Percentiles rank a stretch among this genome's conserved stretches.
These are phyloP conservation scores for Coix lacrymajobi DNA, from an alignment of 176 grass and related monocot genomes.

Conservation along the genomic window DNA sequence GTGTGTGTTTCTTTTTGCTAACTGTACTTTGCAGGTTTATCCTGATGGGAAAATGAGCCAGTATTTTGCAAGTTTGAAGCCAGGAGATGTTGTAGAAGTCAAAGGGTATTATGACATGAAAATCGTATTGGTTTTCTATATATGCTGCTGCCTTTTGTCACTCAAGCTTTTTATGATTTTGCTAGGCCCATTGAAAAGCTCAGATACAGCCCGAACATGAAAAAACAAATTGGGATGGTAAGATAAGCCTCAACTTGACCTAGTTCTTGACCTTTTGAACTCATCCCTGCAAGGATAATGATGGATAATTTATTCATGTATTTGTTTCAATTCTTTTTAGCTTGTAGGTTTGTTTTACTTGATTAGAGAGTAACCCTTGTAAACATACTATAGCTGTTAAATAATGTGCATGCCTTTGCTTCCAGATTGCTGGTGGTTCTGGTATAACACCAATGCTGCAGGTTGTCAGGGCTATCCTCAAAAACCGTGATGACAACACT, in stretches of 20 bases:
- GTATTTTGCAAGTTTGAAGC: conserved; percentile 80
- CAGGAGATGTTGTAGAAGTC: conserved; percentile 90
- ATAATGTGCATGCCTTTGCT: conserved; percentile 19
- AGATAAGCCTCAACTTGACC: conserved; percentile 9
- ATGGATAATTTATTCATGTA: neutral
- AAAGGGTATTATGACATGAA: conserved; percentile 67
- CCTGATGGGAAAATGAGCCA: conserved; percentile 98
- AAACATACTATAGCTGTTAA: neutral
- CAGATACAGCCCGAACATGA: conserved; percentile 98
- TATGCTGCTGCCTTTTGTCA: conserved; percentile 4
- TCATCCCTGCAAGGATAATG: neutral
- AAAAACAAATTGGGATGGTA: conserved; percentile 99
- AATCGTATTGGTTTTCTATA: neutral
- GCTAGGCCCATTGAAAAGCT: conserved; percentile 94
- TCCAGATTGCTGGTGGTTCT: conserved; percentile 82
- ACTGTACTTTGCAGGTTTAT: conserved; percentile 60
- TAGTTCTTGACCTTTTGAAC: neutral
- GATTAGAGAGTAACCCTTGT: neutral
- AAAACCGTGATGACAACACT: conserved; percentile 94
- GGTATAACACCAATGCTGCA: conserved; percentile 98
- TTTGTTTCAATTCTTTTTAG: neutral
- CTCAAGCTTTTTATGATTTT: conserved; percentile 28
- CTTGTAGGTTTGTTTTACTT: neutral
- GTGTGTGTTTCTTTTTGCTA: neutral
- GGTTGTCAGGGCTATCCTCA: conserved; percentile 90